Percentiles rank a stretch among this genome's conserved stretches.
phyloP scores from a whole-genome alignment of 1,139 yeast genomes.

The Petasospora rhodanensis region DNA sequence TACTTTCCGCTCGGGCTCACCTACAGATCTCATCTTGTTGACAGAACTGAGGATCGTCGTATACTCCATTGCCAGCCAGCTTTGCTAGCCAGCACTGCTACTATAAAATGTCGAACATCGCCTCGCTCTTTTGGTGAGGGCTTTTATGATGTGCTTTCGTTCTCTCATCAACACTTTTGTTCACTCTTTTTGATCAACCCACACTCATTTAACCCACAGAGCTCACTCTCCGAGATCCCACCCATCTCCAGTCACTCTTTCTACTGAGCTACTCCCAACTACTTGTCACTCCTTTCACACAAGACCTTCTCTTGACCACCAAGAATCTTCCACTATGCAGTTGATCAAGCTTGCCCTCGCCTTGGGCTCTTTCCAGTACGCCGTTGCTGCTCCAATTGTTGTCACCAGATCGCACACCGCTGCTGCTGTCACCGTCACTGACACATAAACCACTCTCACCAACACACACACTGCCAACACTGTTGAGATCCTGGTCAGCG shows the following conservation, averaged over 20 bases:
- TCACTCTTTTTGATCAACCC: too few relatives aligned
- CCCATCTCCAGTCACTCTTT: constrained; percentile 11
- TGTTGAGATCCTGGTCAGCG: constrained; percentile 60
- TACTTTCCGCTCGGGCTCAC: too few relatives aligned
- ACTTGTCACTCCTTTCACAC: constrained; percentile 7
- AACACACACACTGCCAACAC: constrained; percentile 61
- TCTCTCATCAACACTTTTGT: too few relatives aligned
- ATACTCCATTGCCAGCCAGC: too few relatives aligned
- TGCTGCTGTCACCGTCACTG: constrained; percentile 49
- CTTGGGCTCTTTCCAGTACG: constrained; percentile 15
- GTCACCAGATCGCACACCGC: constrained; percentile 65
- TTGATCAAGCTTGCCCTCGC: constrained; percentile 8
- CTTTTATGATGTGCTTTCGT: too few relatives aligned
- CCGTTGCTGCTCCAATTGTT: constrained; percentile 29
- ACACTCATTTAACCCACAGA: constrained; percentile 4
- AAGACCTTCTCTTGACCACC: neutral
- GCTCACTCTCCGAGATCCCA: constrained; percentile 5
- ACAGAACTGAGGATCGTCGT: too few relatives aligned
- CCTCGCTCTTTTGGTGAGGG: too few relatives aligned
- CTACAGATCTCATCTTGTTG: too few relatives aligned
- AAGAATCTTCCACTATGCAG: constrained; percentile 8
- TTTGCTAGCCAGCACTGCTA: too few relatives aligned
- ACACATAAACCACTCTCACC: constrained; percentile 54
- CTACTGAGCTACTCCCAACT: constrained; percentile 4
- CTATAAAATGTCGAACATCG: too few relatives aligned